Conservation (phyloP, 2,329 filamentous ascomycete genomes). For the Alternaria sp. region DNA sequence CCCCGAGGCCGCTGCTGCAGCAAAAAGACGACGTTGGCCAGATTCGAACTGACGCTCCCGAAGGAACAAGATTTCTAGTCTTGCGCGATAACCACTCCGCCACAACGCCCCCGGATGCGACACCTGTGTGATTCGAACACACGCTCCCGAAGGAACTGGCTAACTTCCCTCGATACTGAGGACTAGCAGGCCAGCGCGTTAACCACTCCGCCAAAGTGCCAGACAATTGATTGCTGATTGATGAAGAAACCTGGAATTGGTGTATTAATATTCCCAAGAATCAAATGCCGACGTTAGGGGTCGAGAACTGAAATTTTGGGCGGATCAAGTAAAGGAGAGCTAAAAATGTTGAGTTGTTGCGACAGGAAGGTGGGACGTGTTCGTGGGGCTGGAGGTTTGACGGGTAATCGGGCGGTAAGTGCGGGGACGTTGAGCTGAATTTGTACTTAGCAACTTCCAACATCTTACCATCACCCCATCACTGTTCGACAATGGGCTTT, state of each 20-base stretch:
- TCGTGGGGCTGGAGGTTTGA: background rate
- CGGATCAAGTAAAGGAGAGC: background rate
- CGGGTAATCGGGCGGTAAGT: background rate
- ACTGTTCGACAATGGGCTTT: background rate
- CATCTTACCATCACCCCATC: background rate
- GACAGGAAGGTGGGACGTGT: background rate
- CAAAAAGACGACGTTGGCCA: constrained; percentile 42
- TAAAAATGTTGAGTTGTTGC: background rate
- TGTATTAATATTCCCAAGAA: rapidly evolving
- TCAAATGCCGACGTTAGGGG: background rate
- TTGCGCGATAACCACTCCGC: constrained; percentile 51
- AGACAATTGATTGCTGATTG: background rate
- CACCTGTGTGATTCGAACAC: constrained; percentile 40
- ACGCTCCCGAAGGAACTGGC: constrained; percentile 41
- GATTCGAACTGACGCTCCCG: constrained; percentile 50
- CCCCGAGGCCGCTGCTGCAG: rapidly evolving
- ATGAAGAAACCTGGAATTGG: background rate
- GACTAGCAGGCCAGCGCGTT: background rate
- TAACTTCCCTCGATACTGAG: background rate
- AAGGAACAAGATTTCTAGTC: constrained; percentile 51
- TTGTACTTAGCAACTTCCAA: background rate
- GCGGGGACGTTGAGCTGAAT: background rate
- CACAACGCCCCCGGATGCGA: constrained; percentile 37
- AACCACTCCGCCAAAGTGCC: constrained; percentile 10
- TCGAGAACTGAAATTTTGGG: background rate